Evolutionary conservation across 2,329 filamentous ascomycete species (phyloP), one percentile per base, ranked within the genome.

Genomic region (Colletotrichum acutatum): DNA sequence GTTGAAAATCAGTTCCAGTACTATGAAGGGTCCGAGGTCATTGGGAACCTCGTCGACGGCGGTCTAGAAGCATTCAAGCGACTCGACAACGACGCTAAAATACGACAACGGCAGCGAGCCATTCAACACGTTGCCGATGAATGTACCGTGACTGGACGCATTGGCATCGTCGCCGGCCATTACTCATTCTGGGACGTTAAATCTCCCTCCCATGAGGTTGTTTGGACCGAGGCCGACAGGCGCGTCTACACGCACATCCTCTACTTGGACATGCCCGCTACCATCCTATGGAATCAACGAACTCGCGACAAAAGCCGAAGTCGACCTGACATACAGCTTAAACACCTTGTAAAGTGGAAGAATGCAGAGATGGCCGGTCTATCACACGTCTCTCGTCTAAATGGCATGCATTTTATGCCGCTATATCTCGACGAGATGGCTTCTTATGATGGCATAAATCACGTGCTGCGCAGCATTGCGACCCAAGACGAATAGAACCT

Each of bases 211-310:
- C 22, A 22, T 28, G 22, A 77, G 0, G 19, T 74, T 6, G 83
- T 89, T 0, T 83, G 79, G 63, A 91, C 87, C 0, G 12, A 78
- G 2, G 79, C 76, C 8, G 90, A 92, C 68, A 61, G 85, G 4
- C 56, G 81, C 0, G 83, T 78, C 0, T 92, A 85, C 77, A 90
- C 88, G 0, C 89, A 92, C 75, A 88, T 93, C 16, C 56, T 92
- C 14, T 92, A 92, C 75, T 76, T 92, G 32, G 79, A 88, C 56
- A 76, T 84, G 1, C 75, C 82, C 1, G 74, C 82, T 0, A 75
- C 83, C 1, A 28, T 78, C 0, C 78, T 91, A 19, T 72, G 72
- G 0, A 64, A 83, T 54, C 84, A 81, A 22, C 81, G 83, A n/a
- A 46, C 34, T 0, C 63, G 78, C 0, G 87, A 91, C 74, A 76